Evolutionary conservation across 2,329 filamentous ascomycete species (phyloP).

Genomic region (Fusarium sp.): DNA sequence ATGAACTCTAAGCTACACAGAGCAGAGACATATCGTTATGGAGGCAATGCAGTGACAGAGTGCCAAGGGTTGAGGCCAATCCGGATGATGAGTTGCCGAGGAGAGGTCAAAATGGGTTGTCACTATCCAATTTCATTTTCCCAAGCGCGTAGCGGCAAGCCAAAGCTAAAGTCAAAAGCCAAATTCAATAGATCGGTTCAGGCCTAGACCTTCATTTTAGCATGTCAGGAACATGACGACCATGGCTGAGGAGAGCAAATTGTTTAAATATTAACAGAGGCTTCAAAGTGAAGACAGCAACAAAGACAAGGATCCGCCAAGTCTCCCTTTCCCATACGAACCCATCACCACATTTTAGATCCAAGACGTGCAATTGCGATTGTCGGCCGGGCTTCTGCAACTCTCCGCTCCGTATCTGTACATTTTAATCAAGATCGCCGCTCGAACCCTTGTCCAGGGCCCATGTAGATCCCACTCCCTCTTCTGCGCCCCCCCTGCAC

Average conservation of each 20-base stretch:
- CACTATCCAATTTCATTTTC: slow-evolving; percentile 38
- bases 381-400: slow-evolving; percentile 28
- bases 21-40: neutral
- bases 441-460: slow-evolving; percentile 26
- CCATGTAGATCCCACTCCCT: slow-evolving; percentile 33
- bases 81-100: slow-evolving; percentile 37
- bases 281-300: neutral
- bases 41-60: slow-evolving; percentile 6
- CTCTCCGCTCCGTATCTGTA: slow-evolving; percentile 27
- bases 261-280: neutral
- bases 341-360: slow-evolving; percentile 32
- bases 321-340: slow-evolving; percentile 29
- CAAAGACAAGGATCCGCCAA: slow-evolving; percentile 24
- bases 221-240: slow-evolving; percentile 26
- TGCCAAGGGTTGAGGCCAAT: slow-evolving; percentile 34
- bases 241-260: neutral
- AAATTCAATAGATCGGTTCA: slow-evolving; percentile 12
- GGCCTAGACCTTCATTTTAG: slow-evolving; percentile 1
- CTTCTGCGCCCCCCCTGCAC: slow-evolving; percentile 14
- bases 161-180: slow-evolving; percentile 21
- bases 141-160: slow-evolving; percentile 35
- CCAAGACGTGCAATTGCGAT: slow-evolving; percentile 31
- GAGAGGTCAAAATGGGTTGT: slow-evolving; percentile 19
- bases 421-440: slow-evolving; percentile 40
- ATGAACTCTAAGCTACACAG: neutral